A percentile compares a stretch with the other conserved stretches of the same genome.
These are phyloP conservation scores for Chaetomiaceae sp. DNA, from an alignment of 2,329 filamentous ascomycete genomes.

Conservation along the genomic window DNA sequence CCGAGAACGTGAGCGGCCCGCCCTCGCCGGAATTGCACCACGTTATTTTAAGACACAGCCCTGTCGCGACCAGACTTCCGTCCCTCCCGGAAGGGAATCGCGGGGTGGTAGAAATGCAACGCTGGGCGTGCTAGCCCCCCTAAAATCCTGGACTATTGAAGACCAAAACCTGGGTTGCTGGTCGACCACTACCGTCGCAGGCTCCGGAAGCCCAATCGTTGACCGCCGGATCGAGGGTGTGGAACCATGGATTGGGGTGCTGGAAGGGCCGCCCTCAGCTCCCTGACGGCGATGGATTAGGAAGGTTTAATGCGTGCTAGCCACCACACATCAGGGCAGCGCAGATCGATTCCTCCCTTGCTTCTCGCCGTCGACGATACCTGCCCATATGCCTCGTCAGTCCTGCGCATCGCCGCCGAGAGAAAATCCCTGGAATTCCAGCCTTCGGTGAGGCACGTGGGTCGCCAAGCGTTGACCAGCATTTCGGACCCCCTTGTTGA, in stretches of 20 bases:
- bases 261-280: not conserved
- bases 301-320: slow-evolving; percentile 6
- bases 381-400: not conserved
- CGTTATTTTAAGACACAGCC: slow-evolving; percentile 23
- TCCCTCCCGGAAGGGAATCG: slow-evolving; percentile 7
- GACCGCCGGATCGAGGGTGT: slow-evolving; percentile 5
- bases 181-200: slow-evolving; percentile 7
- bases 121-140: slow-evolving; percentile 10
- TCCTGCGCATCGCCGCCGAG: slow-evolving; percentile 2
- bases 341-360: not conserved
- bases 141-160: slow-evolving; percentile 21
- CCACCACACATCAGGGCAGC: not conserved
- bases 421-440: not conserved
- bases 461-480: slow-evolving; percentile 10
- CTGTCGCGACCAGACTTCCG: slow-evolving; percentile 9
- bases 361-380: not conserved
- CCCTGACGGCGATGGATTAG: slow-evolving; percentile 9
- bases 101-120: slow-evolving; percentile 20
- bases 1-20: slow-evolving; percentile 18
- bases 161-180: slow-evolving; percentile 18
- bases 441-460: not conserved
- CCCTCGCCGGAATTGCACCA: slow-evolving; percentile 17
- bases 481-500: not conserved
- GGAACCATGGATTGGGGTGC: slow-evolving; percentile 14
- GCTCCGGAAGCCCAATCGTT: slow-evolving; percentile 8